Evolutionary conservation across 768 basidiomycete genomes (phyloP).

Genomic region (Tephrocybe sp.): DNA sequence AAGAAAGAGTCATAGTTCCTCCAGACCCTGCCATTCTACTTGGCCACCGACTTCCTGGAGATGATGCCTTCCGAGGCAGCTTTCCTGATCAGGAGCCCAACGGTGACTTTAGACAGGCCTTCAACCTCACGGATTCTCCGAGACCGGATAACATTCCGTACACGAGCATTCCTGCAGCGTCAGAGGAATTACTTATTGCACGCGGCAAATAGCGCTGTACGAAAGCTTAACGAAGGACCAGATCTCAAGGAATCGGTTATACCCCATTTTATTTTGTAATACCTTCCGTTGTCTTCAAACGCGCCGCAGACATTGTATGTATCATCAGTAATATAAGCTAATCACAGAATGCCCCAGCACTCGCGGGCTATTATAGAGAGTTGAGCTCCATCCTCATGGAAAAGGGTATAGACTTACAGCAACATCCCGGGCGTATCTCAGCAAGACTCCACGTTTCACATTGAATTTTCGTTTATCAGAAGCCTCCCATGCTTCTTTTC

Average conservation of each 20-base stretch:
- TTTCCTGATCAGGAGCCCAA: constrained; percentile 9
- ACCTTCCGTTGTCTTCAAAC: not conserved
- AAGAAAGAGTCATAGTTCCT: constrained; percentile 55
- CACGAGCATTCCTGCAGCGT: constrained; percentile 8
- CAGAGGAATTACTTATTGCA: constrained; percentile 20
- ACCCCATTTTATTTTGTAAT: not conserved
- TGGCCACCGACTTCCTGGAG: constrained; percentile 44
- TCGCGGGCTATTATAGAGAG: constrained; percentile 61
- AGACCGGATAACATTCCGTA: constrained; percentile 5
- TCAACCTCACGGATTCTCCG: not conserved
- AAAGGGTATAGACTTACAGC: constrained; percentile 55
- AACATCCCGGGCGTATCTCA: constrained; percentile 83
- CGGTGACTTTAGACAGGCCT: constrained; percentile 4
- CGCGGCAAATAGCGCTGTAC: constrained; percentile 14
- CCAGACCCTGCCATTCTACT: constrained; percentile 69
- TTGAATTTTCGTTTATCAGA: constrained; percentile 63
- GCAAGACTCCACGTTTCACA: constrained; percentile 72
- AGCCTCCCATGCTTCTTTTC: constrained; percentile 69
- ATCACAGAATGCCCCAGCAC: constrained; percentile 80
- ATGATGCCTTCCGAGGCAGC: constrained; percentile 18
- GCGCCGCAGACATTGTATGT: not conserved
- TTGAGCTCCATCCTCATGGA: constrained; percentile 1
- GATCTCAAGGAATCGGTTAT: not conserved
- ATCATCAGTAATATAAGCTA: constrained; percentile 23
- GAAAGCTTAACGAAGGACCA: not conserved